Percentiles rank a stretch among this genome's conserved stretches.
Conservation (phyloP, 2,329 filamentous ascomycete species). For the Verticillium longisporum region DNA sequence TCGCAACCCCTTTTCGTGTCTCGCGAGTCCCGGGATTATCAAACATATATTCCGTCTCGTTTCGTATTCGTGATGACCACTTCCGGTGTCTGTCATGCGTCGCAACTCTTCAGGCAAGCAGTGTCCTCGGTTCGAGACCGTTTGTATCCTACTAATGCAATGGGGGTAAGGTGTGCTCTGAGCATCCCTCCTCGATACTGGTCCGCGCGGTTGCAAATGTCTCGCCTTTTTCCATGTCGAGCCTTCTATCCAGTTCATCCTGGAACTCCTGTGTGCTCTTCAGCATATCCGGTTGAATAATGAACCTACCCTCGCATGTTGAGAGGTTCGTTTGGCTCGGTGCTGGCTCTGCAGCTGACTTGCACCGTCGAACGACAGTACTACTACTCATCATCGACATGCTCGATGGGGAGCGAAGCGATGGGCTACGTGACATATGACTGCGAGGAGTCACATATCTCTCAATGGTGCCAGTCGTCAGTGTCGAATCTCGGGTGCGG, state of each 20-base stretch:
- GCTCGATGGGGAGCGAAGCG: not conserved
- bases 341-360: not conserved
- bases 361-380: not conserved
- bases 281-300: not conserved
- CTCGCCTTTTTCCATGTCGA: not conserved
- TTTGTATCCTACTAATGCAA: not conserved
- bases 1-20: not conserved
- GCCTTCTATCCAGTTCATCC: not conserved
- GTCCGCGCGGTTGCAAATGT: not conserved
- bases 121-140: not conserved
- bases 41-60: not conserved
- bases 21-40: not conserved
- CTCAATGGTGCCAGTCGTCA: slow-evolving; percentile 5
- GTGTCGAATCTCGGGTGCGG: not conserved
- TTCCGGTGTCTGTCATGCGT: not conserved
- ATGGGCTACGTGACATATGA: slow-evolving; percentile 3
- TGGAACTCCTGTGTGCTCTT: not conserved
- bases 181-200: not conserved
- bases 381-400: not conserved
- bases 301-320: not conserved
- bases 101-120: not conserved
- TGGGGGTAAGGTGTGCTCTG: not conserved
- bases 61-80: not conserved
- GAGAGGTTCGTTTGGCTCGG: not conserved
- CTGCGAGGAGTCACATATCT: slow-evolving; percentile 8